A percentile compares a stretch with the other conserved stretches of the same genome.
Evolutionary conservation across 1,139 yeast genomes (phyloP).

Genomic region (Hansenula anomala): DNA sequence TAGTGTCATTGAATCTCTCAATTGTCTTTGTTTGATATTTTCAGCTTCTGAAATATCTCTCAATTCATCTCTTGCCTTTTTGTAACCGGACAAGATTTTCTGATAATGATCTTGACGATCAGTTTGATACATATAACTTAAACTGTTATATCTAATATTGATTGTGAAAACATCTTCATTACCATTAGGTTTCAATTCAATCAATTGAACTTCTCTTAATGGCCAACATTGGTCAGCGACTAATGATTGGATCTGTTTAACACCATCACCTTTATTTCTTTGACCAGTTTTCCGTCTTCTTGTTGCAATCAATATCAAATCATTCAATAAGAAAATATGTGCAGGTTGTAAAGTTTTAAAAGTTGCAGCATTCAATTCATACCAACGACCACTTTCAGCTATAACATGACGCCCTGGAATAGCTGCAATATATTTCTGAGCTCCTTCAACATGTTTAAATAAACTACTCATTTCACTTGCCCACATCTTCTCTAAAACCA

Average conservation of each 20-base stretch:
- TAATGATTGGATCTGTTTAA: constrained; percentile 31
- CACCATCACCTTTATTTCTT: constrained; percentile 21
- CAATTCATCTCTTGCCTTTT: constrained; percentile 62
- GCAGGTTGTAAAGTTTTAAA: constrained; percentile 77
- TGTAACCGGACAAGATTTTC: constrained; percentile 54
- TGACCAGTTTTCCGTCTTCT: constrained; percentile 38
- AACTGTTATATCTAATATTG: constrained; percentile 42
- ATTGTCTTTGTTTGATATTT: constrained; percentile 38
- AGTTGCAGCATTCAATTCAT: constrained; percentile 81
- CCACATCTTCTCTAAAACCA: constrained; percentile 79
- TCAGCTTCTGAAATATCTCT: constrained; percentile 38
- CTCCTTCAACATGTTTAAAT: constrained; percentile 85
- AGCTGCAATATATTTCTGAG: constrained; percentile 74
- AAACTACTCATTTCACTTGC: constrained; percentile 65
- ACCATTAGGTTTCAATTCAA: constrained; percentile 29
- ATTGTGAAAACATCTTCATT: constrained; percentile 34
- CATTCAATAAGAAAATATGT: constrained; percentile 75
- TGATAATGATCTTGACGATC: constrained; percentile 21
- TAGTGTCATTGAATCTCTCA: constrained; percentile 41
- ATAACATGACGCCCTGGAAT: constrained; percentile 79
- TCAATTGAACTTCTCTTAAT: constrained; percentile 53
- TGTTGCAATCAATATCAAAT: constrained; percentile 70
- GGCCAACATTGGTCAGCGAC: constrained; percentile 84
- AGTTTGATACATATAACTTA: constrained; percentile 47
- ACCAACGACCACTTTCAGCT: constrained; percentile 82